phyloP scores from a whole-genome alignment of 345 rosid species.

The Rhodomyrtus tomentosa region DNA sequence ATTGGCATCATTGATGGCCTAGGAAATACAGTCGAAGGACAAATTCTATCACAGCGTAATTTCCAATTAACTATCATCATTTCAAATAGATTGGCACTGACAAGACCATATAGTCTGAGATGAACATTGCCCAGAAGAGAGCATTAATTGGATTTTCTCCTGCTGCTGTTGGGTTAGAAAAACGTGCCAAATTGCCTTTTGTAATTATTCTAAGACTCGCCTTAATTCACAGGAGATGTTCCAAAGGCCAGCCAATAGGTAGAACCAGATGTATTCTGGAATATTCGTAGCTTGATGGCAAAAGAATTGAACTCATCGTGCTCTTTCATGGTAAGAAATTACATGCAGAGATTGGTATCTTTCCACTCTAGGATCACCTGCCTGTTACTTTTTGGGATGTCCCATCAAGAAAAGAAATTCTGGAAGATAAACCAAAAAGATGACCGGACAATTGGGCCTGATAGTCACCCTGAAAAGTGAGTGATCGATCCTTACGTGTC shows the following conservation, averaged over 20 bases:
- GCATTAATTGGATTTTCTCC: not conserved
- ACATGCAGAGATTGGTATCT: not conserved
- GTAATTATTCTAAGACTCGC: not conserved
- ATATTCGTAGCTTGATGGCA: not conserved
- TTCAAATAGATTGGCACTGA: not conserved
- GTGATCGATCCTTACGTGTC: slow-evolving; percentile 51
- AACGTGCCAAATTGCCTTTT: too few species aligned
- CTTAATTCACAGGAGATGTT: not conserved
- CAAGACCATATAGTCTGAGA: not conserved
- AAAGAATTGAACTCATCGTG: not conserved
- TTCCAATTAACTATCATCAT: not conserved
- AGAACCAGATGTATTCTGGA: not conserved
- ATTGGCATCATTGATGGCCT: not conserved
- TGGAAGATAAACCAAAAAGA: not conserved
- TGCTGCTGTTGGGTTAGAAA: not conserved
- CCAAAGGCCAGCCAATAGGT: not conserved
- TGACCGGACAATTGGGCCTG: not conserved
- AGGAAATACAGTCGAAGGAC: not conserved
- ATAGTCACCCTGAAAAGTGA: not conserved
- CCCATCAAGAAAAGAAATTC: not conserved
- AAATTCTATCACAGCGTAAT: not conserved
- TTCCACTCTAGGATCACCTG: not conserved
- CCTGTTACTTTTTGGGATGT: not conserved
- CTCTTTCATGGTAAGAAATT: not conserved
- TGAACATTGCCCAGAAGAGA: not conserved